Evolutionary conservation across 352 stramenopile genomes (phyloP).

Genomic region (Globisporangium spiculum): DNA sequence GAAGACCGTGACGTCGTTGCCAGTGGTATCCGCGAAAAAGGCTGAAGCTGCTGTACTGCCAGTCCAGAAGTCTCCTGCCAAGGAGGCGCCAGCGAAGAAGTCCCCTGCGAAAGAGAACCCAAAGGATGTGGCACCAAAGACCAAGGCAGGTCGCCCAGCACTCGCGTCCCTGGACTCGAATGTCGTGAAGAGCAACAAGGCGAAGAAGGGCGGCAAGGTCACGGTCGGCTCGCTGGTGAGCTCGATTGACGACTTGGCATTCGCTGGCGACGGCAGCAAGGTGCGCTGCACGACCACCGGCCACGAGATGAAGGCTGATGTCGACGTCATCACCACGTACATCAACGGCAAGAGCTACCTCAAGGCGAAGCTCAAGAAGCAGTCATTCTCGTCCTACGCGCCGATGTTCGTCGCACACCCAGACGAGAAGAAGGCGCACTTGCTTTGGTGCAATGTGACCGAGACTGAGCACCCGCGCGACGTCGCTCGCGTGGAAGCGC

Average conservation of each 20-base stretch:
- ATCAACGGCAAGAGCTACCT: conserved; percentile 60
- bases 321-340: conserved; percentile 47
- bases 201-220: conserved; percentile 19
- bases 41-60: not conserved
- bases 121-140: conserved; percentile 6
- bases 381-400: conserved; percentile 52
- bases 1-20: conserved; percentile 13
- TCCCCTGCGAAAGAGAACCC: conserved; percentile 17
- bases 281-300: conserved; percentile 60
- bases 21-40: conserved; percentile 8
- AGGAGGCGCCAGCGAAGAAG: conserved; percentile 13
- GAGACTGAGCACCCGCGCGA: conserved; percentile 53
- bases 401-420: conserved; percentile 66
- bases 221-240: conserved; percentile 44
- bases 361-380: conserved; percentile 33
- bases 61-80: conserved; percentile 14
- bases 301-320: conserved; percentile 67
- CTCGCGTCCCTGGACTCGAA: conserved; percentile 19
- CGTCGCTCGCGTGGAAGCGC: conserved; percentile 43
- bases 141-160: conserved; percentile 18
- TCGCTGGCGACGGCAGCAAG: conserved; percentile 34
- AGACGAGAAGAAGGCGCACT: conserved; percentile 43
- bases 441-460: conserved; percentile 70
- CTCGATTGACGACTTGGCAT: conserved; percentile 36
- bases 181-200: conserved; percentile 18